Evolutionary conservation across 371 early-diverging fungal species (phyloP).

Genomic region (Mucor lusitanicus): DNA sequence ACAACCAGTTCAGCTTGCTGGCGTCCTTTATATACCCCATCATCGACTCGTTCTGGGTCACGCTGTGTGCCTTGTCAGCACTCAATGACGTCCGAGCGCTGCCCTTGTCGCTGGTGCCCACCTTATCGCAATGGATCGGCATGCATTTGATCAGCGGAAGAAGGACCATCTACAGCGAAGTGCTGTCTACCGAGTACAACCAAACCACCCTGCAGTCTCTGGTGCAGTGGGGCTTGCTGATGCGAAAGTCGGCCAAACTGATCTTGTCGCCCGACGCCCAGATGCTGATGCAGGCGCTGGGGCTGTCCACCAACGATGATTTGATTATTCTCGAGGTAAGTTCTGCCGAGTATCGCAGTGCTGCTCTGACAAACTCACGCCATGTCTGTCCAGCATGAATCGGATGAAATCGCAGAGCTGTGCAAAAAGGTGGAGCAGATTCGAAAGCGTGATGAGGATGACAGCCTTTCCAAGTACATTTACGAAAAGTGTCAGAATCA

Average conservation of each 20-base stretch:
- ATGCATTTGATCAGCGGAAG: constrained; percentile 41
- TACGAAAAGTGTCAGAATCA: constrained; percentile 35
- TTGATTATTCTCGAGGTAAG: constrained; percentile 12
- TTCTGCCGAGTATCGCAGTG: too few species aligned
- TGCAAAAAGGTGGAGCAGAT: constrained; percentile 34
- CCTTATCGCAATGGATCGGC: constrained; percentile 36
- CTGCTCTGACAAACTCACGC: too few species aligned
- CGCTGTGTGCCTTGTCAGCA: constrained; percentile 28
- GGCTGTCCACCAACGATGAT: constrained; percentile 31
- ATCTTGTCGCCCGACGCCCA: constrained; percentile 34
- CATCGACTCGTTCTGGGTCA: constrained; percentile 36
- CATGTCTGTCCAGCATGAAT: background rate
- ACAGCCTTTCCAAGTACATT: constrained; percentile 15
- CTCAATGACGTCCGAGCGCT: constrained; percentile 24
- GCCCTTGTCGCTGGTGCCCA: constrained; percentile 27
- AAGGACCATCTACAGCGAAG: constrained; percentile 40
- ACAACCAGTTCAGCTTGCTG: constrained; percentile 22
- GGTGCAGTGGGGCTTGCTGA: constrained; percentile 21
- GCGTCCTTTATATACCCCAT: constrained; percentile 38
- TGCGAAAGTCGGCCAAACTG: constrained; percentile 18
- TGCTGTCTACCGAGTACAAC: constrained; percentile 32
- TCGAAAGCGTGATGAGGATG: constrained; percentile 19
- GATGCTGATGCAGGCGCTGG: constrained; percentile 32
- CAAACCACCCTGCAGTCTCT: constrained; percentile 21
- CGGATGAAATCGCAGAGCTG: constrained; percentile 16